Evolutionary conservation across 2,329 filamentous ascomycete species (phyloP).

Genomic region (Fonsecaea pugnacius): DNA sequence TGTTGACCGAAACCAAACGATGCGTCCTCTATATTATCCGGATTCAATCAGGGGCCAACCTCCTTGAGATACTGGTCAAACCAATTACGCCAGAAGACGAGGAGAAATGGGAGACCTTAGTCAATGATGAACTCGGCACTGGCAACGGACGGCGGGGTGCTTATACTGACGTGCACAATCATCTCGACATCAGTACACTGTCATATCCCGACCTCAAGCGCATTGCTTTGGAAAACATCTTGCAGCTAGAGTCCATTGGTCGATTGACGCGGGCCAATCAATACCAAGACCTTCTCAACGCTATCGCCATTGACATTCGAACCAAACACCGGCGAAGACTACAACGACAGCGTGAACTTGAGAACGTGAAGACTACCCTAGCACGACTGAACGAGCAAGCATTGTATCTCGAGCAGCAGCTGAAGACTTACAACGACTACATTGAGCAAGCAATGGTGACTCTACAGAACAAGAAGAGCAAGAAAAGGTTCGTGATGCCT

Average conservation of each 20-base stretch:
- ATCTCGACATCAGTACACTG: conserved; percentile 88
- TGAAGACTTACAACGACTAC: conserved; percentile 98
- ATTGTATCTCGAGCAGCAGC: conserved; percentile 87
- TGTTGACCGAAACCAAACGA: conserved; percentile 98
- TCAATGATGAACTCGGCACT: conserved; percentile 79
- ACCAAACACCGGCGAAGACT: conserved; percentile 93
- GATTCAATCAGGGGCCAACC: conserved; percentile 84
- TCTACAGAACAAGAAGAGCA: conserved; percentile 93
- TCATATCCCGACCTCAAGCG: conserved; percentile 91
- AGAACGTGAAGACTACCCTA: conserved; percentile 59
- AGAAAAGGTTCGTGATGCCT: conserved; percentile 90
- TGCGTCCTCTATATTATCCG: conserved; percentile 98
- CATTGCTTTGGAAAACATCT: conserved; percentile 89
- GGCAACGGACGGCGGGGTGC: conserved; percentile 73
- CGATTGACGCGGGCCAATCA: conserved; percentile 84
- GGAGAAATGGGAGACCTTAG: conserved; percentile 78
- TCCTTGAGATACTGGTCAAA: conserved; percentile 95
- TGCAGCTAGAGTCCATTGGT: conserved; percentile 82
- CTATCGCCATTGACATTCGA: conserved; percentile 93
- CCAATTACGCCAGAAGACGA: conserved; percentile 87
- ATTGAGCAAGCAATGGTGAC: conserved; percentile 99
- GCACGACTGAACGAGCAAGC: conserved; percentile 65
- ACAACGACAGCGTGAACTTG: conserved; percentile 87
- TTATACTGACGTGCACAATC: conserved; percentile 82
- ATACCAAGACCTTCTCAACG: conserved; percentile 97